phyloP scores from a whole-genome alignment of 1,139 yeast genomes.

The Suhomyces choctaworum region DNA sequence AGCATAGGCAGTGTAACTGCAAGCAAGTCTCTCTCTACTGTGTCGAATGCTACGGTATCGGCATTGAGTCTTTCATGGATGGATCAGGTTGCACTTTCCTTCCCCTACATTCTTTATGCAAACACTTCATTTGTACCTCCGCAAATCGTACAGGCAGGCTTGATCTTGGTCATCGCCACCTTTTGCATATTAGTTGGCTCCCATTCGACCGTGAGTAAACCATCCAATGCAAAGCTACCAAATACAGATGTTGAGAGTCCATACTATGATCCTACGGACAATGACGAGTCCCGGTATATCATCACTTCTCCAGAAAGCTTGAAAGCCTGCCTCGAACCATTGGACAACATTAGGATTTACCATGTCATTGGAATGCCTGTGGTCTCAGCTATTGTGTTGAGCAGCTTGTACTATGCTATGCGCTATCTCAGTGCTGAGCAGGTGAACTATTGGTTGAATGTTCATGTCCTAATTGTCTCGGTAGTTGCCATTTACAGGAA shows the following conservation, averaged over 20 bases:
- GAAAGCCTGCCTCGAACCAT: background rate
- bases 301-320: slow-evolving; percentile 21
- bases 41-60: background rate
- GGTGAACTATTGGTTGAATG: slow-evolving; percentile 30
- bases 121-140: slow-evolving; percentile 7
- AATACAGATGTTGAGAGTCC: slow-evolving; percentile 29
- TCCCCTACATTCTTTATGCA: slow-evolving; percentile 13
- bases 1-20: background rate
- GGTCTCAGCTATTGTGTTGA: slow-evolving; percentile 35
- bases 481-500: slow-evolving; percentile 6
- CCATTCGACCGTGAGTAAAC: slow-evolving; percentile 43
- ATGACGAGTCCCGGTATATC: slow-evolving; percentile 30
- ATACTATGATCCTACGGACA: slow-evolving; percentile 49
- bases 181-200: slow-evolving; percentile 39
- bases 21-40: background rate
- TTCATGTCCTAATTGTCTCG: slow-evolving; percentile 1
- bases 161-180: slow-evolving; percentile 7
- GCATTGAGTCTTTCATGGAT: slow-evolving; percentile 1
- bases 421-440: slow-evolving; percentile 27
- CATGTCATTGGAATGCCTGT: slow-evolving; percentile 44
- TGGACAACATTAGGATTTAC: slow-evolving; percentile 13
- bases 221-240: slow-evolving; percentile 45
- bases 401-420: slow-evolving; percentile 31
- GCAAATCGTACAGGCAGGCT: slow-evolving; percentile 2
- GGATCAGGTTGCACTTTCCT: slow-evolving; percentile 15